These are phyloP conservation scores for Jamesozyma rosinii DNA, from an alignment of 805 yeast genomes.

Conservation along the genomic window DNA sequence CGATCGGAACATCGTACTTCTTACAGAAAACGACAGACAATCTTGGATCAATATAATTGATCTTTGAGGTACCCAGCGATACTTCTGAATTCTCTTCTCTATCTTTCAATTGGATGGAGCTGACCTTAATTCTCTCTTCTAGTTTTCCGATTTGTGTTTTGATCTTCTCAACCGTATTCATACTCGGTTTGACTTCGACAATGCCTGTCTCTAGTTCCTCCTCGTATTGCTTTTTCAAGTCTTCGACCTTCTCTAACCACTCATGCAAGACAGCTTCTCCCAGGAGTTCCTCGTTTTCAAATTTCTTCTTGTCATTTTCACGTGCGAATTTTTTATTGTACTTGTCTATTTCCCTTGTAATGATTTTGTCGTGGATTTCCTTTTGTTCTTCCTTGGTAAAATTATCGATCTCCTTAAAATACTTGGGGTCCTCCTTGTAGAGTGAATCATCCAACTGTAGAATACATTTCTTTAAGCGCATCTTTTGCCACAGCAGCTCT, in stretches of 20 bases:
- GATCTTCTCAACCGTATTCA: constrained; percentile 54
- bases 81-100: constrained; percentile 92
- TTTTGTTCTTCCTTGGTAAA: constrained; percentile 55
- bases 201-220: constrained; percentile 52
- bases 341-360: constrained; percentile 59
- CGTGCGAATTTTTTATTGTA: constrained; percentile 54
- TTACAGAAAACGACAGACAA: constrained; percentile 82
- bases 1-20: constrained; percentile 80
- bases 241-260: constrained; percentile 48
- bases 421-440: constrained; percentile 44
- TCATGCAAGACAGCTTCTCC: constrained; percentile 50
- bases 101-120: constrained; percentile 71
- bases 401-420: constrained; percentile 60
- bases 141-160: constrained; percentile 60
- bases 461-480: constrained; percentile 63
- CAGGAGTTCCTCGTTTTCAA: constrained; percentile 45
- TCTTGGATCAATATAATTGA: constrained; percentile 92
- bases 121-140: constrained; percentile 60
- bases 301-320: constrained; percentile 65
- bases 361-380: constrained; percentile 47
- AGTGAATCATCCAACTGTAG: constrained; percentile 49
- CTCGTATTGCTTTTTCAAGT: constrained; percentile 40
- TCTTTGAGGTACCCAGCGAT: constrained; percentile 84
- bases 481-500: constrained; percentile 79
- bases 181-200: constrained; percentile 46